phyloP scores from a whole-genome alignment of 257 asterid species.

The Solanum stenotomum region DNA sequence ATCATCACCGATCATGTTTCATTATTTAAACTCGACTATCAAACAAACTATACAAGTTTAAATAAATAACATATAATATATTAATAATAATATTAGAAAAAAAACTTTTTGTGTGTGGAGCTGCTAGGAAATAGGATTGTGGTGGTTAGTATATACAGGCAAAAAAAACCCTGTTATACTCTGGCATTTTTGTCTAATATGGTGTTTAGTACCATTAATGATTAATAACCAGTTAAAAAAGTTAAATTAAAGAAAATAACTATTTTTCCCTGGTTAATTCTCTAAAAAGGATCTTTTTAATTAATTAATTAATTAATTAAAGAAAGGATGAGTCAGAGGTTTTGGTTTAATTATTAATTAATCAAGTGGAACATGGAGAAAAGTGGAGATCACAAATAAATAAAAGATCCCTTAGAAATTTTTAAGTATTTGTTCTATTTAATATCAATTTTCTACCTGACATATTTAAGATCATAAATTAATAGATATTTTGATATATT shows the following conservation, averaged over 20 bases:
- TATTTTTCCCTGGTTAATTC: background rate
- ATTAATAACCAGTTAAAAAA: background rate
- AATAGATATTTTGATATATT: no score
- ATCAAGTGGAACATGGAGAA: background rate
- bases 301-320: background rate
- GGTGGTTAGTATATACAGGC: background rate
- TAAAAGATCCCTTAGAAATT: background rate
- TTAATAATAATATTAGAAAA: background rate
- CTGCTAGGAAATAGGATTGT: background rate
- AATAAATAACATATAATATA: background rate
- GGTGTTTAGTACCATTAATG: background rate
- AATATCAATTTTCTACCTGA: fast-evolving
- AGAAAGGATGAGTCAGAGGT: background rate
- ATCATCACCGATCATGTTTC: background rate
- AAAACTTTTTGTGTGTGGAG: background rate
- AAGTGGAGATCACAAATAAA: background rate
- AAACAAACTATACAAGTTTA: background rate
- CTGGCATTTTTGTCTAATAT: background rate
- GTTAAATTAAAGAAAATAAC: background rate
- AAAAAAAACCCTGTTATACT: background rate
- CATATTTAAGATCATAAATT: no score
- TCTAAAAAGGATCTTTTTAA: background rate
- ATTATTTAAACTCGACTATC: background rate
- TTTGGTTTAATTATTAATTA: background rate
- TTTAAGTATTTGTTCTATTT: background rate